A percentile compares a stretch with the other conserved stretches of the same genome.
These are phyloP conservation scores for Miscanthus lutarioriparius DNA, from an alignment of 176 grass and related monocot genomes.

Conservation along the genomic window DNA sequence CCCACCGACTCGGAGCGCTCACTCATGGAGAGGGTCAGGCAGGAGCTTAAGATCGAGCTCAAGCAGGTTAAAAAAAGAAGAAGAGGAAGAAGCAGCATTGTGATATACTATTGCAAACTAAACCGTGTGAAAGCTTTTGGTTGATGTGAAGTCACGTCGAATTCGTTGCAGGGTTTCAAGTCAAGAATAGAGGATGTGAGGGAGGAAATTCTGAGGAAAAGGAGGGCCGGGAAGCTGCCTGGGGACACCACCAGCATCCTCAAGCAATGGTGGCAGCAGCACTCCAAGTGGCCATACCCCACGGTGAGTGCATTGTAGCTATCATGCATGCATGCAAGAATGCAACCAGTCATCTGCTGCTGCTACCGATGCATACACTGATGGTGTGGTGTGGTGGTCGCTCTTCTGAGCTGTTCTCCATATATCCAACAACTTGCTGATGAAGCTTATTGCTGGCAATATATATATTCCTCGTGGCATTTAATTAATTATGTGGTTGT, in stretches of 20 bases:
- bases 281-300: conserved; percentile 99
- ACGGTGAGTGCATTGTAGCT: conserved; percentile 69
- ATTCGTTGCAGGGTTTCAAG: conserved; percentile 73
- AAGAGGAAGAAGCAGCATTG: not conserved
- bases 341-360: conserved; percentile 41
- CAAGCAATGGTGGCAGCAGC: conserved; percentile 99
- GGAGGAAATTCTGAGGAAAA: conserved; percentile 93
- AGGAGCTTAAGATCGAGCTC: conserved; percentile 92
- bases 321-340: conserved; percentile 46
- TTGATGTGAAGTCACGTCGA: not conserved
- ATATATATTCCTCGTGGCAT: not conserved
- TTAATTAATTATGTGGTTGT: not conserved
- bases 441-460: conserved; percentile 20
- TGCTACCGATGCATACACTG: not conserved
- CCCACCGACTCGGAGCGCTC: conserved; percentile 89
- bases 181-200: conserved; percentile 97
- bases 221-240: conserved; percentile 97
- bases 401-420: conserved; percentile 42
- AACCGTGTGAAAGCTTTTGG: not conserved
- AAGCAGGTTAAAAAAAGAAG: conserved; percentile 61
- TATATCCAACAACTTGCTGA: conserved; percentile 3
- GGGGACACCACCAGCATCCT: conserved; percentile 95
- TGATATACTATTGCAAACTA: not conserved
- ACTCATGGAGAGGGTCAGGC: conserved; percentile 96
- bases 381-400: not conserved